phyloP scores from a whole-genome alignment of 768 basidiomycete species.

The Plicaturopsis crispa region DNA sequence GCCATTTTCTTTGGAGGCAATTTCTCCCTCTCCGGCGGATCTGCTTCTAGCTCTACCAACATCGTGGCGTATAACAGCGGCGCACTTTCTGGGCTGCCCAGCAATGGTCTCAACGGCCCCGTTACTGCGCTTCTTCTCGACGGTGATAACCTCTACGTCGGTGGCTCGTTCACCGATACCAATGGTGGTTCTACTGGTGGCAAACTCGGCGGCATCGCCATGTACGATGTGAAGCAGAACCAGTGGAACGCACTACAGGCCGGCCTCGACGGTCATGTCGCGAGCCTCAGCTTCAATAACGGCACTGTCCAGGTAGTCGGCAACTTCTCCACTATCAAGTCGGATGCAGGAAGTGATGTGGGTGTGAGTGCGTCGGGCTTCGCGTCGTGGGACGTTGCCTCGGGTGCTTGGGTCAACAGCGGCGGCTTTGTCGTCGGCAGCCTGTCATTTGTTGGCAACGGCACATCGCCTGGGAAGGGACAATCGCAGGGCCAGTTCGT shows the following conservation, averaged over 20 bases:
- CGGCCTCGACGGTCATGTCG: conserved; percentile 75
- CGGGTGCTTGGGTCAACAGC: conserved; percentile 59
- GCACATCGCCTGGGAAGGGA: conserved; percentile 38
- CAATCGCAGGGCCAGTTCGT: conserved; percentile 45
- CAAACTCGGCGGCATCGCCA: conserved; percentile 51
- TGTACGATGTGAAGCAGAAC: conserved; percentile 60
- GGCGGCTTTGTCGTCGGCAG: conserved; percentile 70
- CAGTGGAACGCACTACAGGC: conserved; percentile 63
- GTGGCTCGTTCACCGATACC: conserved; percentile 82
- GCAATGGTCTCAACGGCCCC: conserved; percentile 72
- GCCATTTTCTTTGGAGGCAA: conserved; percentile 68
- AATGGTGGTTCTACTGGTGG: conserved; percentile 41
- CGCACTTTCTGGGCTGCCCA: conserved; percentile 41
- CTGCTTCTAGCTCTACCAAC: conserved; percentile 55
- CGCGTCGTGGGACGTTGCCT: conserved; percentile 63
- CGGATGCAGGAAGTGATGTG: conserved; percentile 25
- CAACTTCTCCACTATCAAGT: conserved; percentile 54
- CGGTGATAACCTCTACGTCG: conserved; percentile 68
- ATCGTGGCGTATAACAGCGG: conserved; percentile 66
- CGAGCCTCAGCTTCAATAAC: conserved; percentile 42
- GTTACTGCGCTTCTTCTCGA: conserved; percentile 62
- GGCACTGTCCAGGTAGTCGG: conserved; percentile 61
- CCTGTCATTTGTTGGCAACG: conserved; percentile 64
- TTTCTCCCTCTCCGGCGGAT: conserved; percentile 55
- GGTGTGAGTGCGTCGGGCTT: conserved; percentile 48